Conservation (phyloP, 192 early-diverging fungal species). For the Mortierella alpina region DNA sequence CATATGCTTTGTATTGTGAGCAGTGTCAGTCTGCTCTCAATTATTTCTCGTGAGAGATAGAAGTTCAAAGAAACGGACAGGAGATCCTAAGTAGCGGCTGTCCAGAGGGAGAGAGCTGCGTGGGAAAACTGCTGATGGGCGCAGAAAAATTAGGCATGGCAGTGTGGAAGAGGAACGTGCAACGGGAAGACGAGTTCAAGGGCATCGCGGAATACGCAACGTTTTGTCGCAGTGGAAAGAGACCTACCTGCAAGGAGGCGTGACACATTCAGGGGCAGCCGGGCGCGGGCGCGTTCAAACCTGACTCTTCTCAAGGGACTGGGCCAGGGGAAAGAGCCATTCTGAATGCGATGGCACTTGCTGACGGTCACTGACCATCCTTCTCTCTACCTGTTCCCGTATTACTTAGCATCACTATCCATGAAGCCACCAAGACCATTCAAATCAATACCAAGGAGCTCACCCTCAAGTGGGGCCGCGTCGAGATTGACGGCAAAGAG, state of each 20-base stretch:
- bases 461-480: slow-evolving; percentile 23
- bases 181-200: too few relatives aligned
- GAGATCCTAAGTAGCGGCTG: too few relatives aligned
- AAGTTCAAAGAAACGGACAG: too few relatives aligned
- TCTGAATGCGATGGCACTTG: too few relatives aligned
- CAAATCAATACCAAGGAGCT: slow-evolving; percentile 53
- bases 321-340: too few relatives aligned
- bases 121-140: too few relatives aligned
- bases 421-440: slow-evolving; percentile 47
- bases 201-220: background rate
- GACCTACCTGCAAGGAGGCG: too few relatives aligned
- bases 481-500: slow-evolving; percentile 41
- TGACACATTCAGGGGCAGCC: too few relatives aligned
- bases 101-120: too few relatives aligned
- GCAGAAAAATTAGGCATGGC: background rate
- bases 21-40: background rate
- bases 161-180: background rate
- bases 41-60: too few relatives aligned
- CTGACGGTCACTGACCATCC: background rate
- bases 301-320: too few relatives aligned
- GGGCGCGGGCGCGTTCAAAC: too few relatives aligned
- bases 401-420: slow-evolving; percentile 20
- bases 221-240: background rate
- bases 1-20: background rate
- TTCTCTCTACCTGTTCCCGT: background rate